Base-by-base conservation (phyloP, 2,329 filamentous ascomycete genomes). In the Meredithiella fracta region DNA sequence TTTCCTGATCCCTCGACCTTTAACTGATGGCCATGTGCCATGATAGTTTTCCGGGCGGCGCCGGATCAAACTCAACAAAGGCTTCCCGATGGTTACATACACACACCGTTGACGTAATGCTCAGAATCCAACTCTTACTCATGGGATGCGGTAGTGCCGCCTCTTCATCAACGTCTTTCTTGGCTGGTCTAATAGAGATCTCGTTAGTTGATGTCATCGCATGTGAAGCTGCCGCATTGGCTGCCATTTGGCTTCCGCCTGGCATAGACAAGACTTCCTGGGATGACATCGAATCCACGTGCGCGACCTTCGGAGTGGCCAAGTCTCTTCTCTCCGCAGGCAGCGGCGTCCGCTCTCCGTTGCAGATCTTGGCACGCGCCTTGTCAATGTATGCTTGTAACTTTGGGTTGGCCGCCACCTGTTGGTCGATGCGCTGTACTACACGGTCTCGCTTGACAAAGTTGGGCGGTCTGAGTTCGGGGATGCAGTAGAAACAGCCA, bases 41-140 rank as follows among this genome's bases (percentile, higher is more conserved):
- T 37, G 6, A 58, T 37, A 9, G 42, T 53, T 52, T 47, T 6
- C 53, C 57, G n/a, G 49, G 40, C n/a, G 23, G 44, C 17, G 40
- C 53, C n/a, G 23, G 20, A 11, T 55, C 57, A 44, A 58, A 58
- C 25, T 55, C 53, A 22, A 22, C 31, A 1, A 58, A 47, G 29
- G 53, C 47, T n/a, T 49, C 44, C 23, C 26, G 49, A 49, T 58
- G 38, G 31, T 58, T 58, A 50, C 57, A 55, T 11, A 58, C 31
- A 29, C 57, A 58, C 14, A 58, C 51, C 31, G 26, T 53, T 9
- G 53, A 55, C 40, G 53, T 53, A 23, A 55, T 52, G 31, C 57
- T 58, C n/a, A 58, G 50, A 23, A 58, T 53, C 57, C 57, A 58
- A 49, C 57, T 58, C 40, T 58, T 58, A 9, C 54, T 37, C 23